Evolutionary conservation across 2,329 filamentous ascomycete genomes (phyloP).

Genomic region (Aquanectria penicillioides): DNA sequence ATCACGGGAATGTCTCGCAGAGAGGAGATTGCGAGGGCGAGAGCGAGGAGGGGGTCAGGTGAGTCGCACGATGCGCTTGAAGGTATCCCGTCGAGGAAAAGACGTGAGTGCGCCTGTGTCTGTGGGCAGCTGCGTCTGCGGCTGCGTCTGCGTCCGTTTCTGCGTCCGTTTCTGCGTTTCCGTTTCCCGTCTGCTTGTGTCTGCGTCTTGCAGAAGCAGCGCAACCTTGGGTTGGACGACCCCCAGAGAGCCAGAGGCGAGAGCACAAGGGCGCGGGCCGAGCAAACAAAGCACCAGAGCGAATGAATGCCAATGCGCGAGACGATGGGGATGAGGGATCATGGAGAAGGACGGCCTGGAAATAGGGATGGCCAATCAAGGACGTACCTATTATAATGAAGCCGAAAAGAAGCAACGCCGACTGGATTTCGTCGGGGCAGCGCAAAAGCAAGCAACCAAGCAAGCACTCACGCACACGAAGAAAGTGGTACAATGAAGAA

Average conservation of each 20-base stretch:
- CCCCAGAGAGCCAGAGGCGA: background rate
- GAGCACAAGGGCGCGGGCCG: too few relatives aligned
- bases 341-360: constrained; percentile 19
- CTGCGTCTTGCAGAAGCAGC: too few relatives aligned
- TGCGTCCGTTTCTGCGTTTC: background rate
- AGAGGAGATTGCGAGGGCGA: constrained; percentile 11
- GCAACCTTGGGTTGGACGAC: constrained; percentile 1
- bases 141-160: background rate
- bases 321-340: constrained; percentile 4
- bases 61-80: constrained; percentile 1
- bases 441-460: constrained; percentile 34
- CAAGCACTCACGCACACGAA: constrained; percentile 11
- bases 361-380: constrained; percentile 30
- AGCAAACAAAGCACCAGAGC: constrained; percentile 11
- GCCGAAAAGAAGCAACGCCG: constrained; percentile 23
- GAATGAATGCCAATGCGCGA: constrained; percentile 20
- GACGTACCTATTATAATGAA: constrained; percentile 32
- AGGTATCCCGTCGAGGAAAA: background rate
- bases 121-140: too few relatives aligned
- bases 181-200: background rate
- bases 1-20: constrained; percentile 21
- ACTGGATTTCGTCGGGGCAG: constrained; percentile 22
- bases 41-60: background rate
- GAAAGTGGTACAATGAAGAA: constrained; percentile 7
- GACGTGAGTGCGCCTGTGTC: background rate